A percentile compares a stretch with the other conserved stretches of the same genome.
These are phyloP conservation scores for Dendrobium chrysotoxum DNA, from an alignment of 106 monocot species.

Conservation along the genomic window DNA sequence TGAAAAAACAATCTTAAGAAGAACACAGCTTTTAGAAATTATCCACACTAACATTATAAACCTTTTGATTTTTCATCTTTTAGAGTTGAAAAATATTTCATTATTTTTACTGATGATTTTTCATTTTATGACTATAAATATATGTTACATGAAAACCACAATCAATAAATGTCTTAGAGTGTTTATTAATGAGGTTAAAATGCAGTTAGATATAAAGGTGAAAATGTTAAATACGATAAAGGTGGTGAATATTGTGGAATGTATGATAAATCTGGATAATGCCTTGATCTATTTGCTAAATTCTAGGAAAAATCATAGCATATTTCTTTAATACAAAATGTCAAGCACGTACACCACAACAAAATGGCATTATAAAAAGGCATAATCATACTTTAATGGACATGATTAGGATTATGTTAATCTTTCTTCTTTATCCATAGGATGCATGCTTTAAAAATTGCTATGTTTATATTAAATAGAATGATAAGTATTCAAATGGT, in stretches of 20 bases:
- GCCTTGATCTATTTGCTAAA: neutral
- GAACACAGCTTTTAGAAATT: neutral
- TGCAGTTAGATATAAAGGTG: no score
- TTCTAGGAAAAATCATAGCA: neutral
- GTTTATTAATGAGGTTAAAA: no score
- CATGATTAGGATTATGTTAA: neutral
- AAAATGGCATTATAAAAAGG: constrained; percentile 4
- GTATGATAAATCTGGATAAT: constrained; percentile 2
- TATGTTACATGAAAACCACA: no score
- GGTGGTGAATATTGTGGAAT: neutral
- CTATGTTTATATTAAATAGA: neutral
- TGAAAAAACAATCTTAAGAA: constrained; percentile 1
- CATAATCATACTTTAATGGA: neutral
- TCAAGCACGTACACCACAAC: neutral
- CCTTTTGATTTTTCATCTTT: neutral
- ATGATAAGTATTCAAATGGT: constrained; percentile 11
- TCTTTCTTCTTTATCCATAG: neutral
- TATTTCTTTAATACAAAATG: neutral
- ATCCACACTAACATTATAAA: no score
- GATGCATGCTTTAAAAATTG: neutral
- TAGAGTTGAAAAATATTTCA: neutral
- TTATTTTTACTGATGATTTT: neutral
- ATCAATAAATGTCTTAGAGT: no score
- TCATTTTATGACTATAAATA: no score
- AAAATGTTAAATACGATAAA: neutral